These are phyloP conservation scores for Colletotrichum coccodes DNA, from an alignment of 2,329 filamentous ascomycete genomes.

Conservation along the genomic window DNA sequence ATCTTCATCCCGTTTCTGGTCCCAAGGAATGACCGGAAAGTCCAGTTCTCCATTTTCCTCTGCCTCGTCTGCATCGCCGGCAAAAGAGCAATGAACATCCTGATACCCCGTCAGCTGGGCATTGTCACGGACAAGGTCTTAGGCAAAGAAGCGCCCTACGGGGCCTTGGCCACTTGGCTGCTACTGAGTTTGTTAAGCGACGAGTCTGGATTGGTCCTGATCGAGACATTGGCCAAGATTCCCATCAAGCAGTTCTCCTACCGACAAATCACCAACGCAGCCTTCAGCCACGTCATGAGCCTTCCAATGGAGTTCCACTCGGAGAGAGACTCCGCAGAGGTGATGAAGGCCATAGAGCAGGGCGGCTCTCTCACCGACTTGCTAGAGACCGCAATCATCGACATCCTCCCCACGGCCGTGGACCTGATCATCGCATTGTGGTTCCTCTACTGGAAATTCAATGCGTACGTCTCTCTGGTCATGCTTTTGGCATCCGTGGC, in stretches of 20 bases:
- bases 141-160: slow-evolving; percentile 26
- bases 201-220: slow-evolving; percentile 24
- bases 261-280: slow-evolving; percentile 65
- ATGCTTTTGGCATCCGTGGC: slow-evolving; percentile 39
- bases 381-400: slow-evolving; percentile 68
- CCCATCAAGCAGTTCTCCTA: slow-evolving; percentile 54
- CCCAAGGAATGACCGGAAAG: slow-evolving; percentile 42
- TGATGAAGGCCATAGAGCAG: slow-evolving; percentile 73
- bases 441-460: slow-evolving; percentile 71
- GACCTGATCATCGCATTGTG: slow-evolving; percentile 70
- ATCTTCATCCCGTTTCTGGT: slow-evolving; percentile 44
- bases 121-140: slow-evolving; percentile 42
- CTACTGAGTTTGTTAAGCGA: not conserved
- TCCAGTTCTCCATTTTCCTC: slow-evolving; percentile 41
- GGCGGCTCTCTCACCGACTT: slow-evolving; percentile 69
- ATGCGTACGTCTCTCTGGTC: slow-evolving; percentile 62
- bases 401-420: slow-evolving; percentile 68
- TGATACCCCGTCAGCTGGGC: slow-evolving; percentile 45
- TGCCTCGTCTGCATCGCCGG: slow-evolving; percentile 37
- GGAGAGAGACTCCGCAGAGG: slow-evolving; percentile 70
- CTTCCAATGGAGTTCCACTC: slow-evolving; percentile 78
- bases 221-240: slow-evolving; percentile 42
- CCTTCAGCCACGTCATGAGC: slow-evolving; percentile 75
- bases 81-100: slow-evolving; percentile 41
- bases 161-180: slow-evolving; percentile 11